Conservation (phyloP, 1,284 basidiomycete genomes). For the Sporisorium sorghi region DNA sequence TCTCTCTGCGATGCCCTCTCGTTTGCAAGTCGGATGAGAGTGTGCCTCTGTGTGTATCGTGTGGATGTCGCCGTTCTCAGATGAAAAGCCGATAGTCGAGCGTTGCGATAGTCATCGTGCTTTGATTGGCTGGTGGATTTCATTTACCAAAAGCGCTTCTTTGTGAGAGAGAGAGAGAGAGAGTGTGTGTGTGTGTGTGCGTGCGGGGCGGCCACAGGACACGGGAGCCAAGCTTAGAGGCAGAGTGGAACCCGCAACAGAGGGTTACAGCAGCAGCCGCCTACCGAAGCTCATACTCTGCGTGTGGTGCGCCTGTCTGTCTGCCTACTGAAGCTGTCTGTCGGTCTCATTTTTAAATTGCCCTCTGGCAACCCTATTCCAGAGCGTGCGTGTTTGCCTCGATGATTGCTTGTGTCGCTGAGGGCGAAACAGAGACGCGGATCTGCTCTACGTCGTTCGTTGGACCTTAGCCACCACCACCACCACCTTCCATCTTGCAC, state of each 20-base stretch:
- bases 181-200: too few species aligned
- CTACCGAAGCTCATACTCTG: background rate
- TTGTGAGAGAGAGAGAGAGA: too few species aligned
- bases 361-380: background rate
- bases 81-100: background rate
- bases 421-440: background rate
- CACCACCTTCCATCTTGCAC: background rate
- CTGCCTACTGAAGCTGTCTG: too few species aligned
- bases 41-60: background rate
- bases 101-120: background rate
- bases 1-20: too few species aligned
- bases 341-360: slow-evolving; percentile 7
- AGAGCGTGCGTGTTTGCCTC: background rate
- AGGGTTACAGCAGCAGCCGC: background rate
- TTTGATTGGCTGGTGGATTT: background rate
- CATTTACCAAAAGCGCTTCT: background rate
- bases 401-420: slow-evolving; percentile 1
- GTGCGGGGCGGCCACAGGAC: too few species aligned
- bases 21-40: too few species aligned
- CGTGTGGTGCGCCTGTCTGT: too few species aligned
- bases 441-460: background rate
- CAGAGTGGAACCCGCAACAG: too few species aligned
- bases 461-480: slow-evolving; percentile 5
- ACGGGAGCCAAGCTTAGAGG: too few species aligned
- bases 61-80: too few species aligned